Base-by-base conservation (phyloP, 2,329 filamentous ascomycete species). In the Lachnellula suecica region DNA sequence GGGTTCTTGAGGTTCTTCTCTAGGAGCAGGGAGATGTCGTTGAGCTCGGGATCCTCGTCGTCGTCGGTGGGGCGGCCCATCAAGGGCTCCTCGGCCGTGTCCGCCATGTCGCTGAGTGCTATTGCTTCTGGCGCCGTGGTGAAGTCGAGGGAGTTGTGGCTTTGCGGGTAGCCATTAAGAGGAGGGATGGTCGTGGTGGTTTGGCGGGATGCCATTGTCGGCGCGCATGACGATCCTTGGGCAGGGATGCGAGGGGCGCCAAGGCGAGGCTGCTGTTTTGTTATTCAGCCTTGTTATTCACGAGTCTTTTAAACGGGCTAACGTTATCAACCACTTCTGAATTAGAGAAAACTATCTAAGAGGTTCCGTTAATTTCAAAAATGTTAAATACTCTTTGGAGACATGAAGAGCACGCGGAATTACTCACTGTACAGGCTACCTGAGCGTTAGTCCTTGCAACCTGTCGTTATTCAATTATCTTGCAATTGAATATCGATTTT, bases 101-200 rank as follows among this genome's bases (percentile, higher is more conserved):
- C 62, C 17, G 62, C 62, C 64, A 66, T 66, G 15, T 56, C 43
- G 23, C 24, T 44, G 19, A 62, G 51, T 44, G 52, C 55, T 59
- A 62, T 57, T 19, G 54, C 44, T 29, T 34, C 34, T 42, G 49
- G 29, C 25, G 40, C 47, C 22, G 41, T 52, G 25, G 31, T 44
- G 13, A 34, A 27, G 15, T 10, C 23, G 31, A 11, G 22, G 10
- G 22, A 20, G 2, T 6, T 3, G 11, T 23, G 22, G 40, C 22
- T 9, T 22, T 9, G 34, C 19, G 78, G 49, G 75, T 77, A 8
- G 66, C 78, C 20, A 73, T 81, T 13, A 78, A 84, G 58, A 75
- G 79, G 37, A 85, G 81, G 81, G 82, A 83, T 56, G 81, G 10
- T 20, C 42, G 27, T 25, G 17, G 24, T 37, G 22, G 7, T 25